These are phyloP conservation scores for Chytriomyces sp. DNA, from an alignment of 192 early-diverging fungal species.

Conservation along the genomic window DNA sequence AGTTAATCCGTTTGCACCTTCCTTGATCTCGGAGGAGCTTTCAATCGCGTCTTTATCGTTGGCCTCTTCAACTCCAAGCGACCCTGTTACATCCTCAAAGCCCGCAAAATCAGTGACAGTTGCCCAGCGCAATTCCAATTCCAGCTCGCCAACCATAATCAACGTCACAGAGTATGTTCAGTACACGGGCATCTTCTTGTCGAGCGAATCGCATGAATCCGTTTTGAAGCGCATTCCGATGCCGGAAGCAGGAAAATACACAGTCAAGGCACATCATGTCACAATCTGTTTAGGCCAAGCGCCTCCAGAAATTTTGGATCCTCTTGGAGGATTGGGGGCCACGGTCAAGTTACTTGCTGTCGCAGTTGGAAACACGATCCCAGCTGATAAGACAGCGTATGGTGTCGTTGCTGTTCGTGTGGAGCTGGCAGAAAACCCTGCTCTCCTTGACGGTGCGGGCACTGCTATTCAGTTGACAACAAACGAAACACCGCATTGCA, in stretches of 20 bases:
- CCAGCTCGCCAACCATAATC: slow-evolving; percentile 42
- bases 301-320: slow-evolving; percentile 26
- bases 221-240: slow-evolving; percentile 26
- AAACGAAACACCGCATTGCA: slow-evolving; percentile 51
- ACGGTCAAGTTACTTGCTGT: slow-evolving; percentile 26
- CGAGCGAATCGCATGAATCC: not conserved
- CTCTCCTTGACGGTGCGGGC: not conserved
- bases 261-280: slow-evolving; percentile 44
- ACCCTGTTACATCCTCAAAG: not conserved
- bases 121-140: slow-evolving; percentile 25
- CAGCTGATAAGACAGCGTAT: not conserved
- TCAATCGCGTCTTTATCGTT: not conserved
- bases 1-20: not conserved
- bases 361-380: slow-evolving; percentile 22
- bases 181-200: slow-evolving; percentile 48
- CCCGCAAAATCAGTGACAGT: not conserved
- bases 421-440: slow-evolving; percentile 10
- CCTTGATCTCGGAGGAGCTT: too few relatives aligned
- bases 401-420: slow-evolving; percentile 49
- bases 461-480: slow-evolving; percentile 24
- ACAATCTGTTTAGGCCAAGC: slow-evolving; percentile 46
- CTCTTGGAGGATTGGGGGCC: slow-evolving; percentile 43
- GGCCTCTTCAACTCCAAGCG: not conserved
- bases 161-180: slow-evolving; percentile 41
- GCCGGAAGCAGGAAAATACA: slow-evolving; percentile 13